Percentiles rank a stretch among this genome's conserved stretches.
Conservation (phyloP, 2,329 filamentous ascomycete genomes). For the Ascochyta pisi region DNA sequence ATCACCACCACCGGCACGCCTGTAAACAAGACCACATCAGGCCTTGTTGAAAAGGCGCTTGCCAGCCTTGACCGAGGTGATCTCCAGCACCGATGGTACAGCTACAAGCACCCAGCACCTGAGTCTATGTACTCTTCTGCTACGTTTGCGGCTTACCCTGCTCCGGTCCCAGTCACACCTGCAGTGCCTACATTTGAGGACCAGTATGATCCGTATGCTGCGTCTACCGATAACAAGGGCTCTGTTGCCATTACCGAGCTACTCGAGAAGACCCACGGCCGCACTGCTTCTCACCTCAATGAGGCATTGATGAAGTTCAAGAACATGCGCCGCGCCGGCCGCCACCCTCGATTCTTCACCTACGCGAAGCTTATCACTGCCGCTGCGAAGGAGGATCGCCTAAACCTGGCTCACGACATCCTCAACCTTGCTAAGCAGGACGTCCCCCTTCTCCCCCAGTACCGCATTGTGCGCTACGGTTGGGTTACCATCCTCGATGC, state of each 20-base stretch:
- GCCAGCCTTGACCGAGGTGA: conserved; percentile 59
- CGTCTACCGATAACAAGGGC: conserved; percentile 90
- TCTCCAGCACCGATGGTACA: conserved; percentile 64
- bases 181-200: conserved; percentile 74
- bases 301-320: conserved; percentile 84
- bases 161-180: conserved; percentile 57
- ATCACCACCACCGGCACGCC: conserved; percentile 60
- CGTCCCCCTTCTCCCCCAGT: conserved; percentile 83
- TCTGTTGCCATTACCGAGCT: conserved; percentile 90
- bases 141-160: conserved; percentile 58
- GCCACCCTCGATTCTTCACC: conserved; percentile 93
- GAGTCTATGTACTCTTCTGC: conserved; percentile 56
- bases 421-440: conserved; percentile 88
- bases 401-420: conserved; percentile 84
- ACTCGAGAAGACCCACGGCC: conserved; percentile 79
- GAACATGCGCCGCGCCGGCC: conserved; percentile 90
- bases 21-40: conserved; percentile 62
- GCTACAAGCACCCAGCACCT: conserved; percentile 59
- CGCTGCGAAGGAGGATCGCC: conserved; percentile 83
- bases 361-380: conserved; percentile 94
- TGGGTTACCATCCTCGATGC: conserved; percentile 97
- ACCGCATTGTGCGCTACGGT: conserved; percentile 86
- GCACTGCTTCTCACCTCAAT: conserved; percentile 74
- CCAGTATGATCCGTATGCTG: conserved; percentile 87
- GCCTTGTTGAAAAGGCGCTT: conserved; percentile 65